Evolutionary conservation across 2,329 filamentous ascomycete species (phyloP).

Genomic region (Epichloe gansuensis): DNA sequence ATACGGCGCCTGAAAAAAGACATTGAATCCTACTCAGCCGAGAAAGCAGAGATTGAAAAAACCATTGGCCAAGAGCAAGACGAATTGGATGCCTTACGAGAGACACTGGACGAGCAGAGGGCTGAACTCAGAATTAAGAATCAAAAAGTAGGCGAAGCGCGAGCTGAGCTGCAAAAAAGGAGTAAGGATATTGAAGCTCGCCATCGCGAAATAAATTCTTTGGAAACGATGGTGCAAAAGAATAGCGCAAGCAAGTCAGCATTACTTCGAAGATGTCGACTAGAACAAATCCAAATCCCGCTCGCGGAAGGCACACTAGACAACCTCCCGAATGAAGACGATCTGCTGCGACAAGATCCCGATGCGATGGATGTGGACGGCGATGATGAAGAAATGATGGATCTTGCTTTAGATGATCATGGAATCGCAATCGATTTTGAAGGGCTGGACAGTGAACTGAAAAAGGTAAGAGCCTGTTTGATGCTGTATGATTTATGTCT

Average conservation of each 20-base stretch:
- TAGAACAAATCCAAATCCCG: slow-evolving; percentile 85
- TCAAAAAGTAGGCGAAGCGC: slow-evolving; percentile 65
- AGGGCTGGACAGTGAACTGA: slow-evolving; percentile 67
- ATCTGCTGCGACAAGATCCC: slow-evolving; percentile 60
- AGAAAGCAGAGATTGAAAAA: slow-evolving; percentile 64
- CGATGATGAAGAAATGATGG: slow-evolving; percentile 46
- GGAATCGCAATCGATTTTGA: slow-evolving; percentile 85
- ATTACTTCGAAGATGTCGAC: slow-evolving; percentile 74
- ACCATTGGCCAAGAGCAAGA: slow-evolving; percentile 60
- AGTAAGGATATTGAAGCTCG: slow-evolving; percentile 67
- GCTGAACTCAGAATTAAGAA: slow-evolving; percentile 54
- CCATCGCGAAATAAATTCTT: slow-evolving; percentile 58
- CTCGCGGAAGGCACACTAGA: slow-evolving; percentile 67
- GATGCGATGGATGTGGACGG: slow-evolving; percentile 88
- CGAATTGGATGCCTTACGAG: slow-evolving; percentile 63
- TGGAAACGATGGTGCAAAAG: slow-evolving; percentile 80
- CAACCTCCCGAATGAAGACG: slow-evolving; percentile 75
- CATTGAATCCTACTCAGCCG: slow-evolving; percentile 54
- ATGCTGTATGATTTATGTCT: neutral
- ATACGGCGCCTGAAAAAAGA: slow-evolving; percentile 56
- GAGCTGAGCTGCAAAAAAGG: slow-evolving; percentile 67
- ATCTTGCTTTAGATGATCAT: slow-evolving; percentile 67
- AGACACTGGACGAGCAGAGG: slow-evolving; percentile 57
- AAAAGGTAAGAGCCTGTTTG: slow-evolving; percentile 43
- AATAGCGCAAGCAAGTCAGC: slow-evolving; percentile 75